Conservation (phyloP, 2,329 filamentous ascomycete genomes). For the Ophiocordyceps camponoti-floridani region DNA sequence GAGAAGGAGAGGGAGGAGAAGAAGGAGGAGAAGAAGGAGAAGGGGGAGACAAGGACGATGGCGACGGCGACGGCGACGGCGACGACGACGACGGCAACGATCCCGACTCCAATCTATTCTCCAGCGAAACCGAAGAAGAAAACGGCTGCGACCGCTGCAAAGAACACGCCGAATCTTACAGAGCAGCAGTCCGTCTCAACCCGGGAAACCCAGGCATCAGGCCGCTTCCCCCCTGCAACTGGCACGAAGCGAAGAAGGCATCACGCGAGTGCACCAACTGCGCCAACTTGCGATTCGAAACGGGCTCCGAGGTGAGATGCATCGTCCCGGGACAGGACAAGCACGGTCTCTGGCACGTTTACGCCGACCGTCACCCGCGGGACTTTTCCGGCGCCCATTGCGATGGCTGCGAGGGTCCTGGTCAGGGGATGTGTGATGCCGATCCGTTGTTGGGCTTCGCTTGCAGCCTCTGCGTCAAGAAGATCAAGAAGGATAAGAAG, state of each 20-base stretch:
- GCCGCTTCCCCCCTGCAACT: constrained; percentile 4
- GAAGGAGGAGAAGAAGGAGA: not conserved
- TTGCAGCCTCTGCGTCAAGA: constrained; percentile 6
- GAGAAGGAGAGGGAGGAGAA: not conserved
- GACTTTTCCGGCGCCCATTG: constrained; percentile 3
- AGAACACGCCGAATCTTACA: not conserved
- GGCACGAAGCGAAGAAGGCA: constrained; percentile 1
- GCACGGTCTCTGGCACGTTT: constrained; percentile 2
- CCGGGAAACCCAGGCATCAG: too few species aligned
- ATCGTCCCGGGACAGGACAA: not conserved
- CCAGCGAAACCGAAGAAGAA: not conserved
- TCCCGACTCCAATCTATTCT: too few species aligned
- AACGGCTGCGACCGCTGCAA: not conserved
- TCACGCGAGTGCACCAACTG: constrained; percentile 10
- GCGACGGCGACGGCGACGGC: not conserved
- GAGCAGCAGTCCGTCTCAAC: too few species aligned
- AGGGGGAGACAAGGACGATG: not conserved
- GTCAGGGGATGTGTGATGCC: constrained; percentile 6
- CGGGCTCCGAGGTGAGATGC: constrained; percentile 3
- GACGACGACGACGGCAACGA: not conserved
- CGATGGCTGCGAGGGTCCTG: constrained; percentile 3
- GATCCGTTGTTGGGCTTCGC: constrained; percentile 6
- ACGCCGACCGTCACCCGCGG: constrained; percentile 4
- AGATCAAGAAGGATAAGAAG: not conserved
- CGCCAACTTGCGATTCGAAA: constrained; percentile 6